phyloP scores from a whole-genome alignment of 1,139 yeast genomes.

The Scheffersomyces insectosa region DNA sequence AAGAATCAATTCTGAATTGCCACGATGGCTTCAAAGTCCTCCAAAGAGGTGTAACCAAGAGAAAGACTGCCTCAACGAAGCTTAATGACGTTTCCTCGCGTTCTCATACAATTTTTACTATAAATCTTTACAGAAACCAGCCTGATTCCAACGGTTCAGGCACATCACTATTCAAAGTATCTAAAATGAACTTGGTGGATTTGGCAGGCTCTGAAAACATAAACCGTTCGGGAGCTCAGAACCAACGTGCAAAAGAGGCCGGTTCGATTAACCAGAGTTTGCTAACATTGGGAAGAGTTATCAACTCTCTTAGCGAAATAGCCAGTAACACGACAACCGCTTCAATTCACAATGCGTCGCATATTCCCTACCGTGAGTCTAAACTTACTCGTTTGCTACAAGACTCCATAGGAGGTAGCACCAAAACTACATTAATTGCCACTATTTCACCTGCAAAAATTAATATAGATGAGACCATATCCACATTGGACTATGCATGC shows the following conservation, averaged over 20 bases:
- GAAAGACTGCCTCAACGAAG: constrained; percentile 70
- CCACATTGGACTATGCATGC: constrained; percentile 83
- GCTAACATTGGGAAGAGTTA: constrained; percentile 81
- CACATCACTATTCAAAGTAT: constrained; percentile 36
- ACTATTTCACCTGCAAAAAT: constrained; percentile 79
- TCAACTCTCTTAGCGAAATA: constrained; percentile 56
- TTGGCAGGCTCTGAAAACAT: constrained; percentile 89
- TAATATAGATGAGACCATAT: constrained; percentile 74
- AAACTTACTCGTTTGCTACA: constrained; percentile 76
- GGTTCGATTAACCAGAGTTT: constrained; percentile 86
- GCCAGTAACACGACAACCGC: constrained; percentile 18
- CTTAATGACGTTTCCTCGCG: constrained; percentile 70
- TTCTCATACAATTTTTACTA: constrained; percentile 72
- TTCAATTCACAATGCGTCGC: constrained; percentile 26
- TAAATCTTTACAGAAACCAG: constrained; percentile 53
- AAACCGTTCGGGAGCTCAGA: constrained; percentile 74
- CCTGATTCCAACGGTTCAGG: constrained; percentile 19
- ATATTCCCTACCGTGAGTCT: constrained; percentile 85
- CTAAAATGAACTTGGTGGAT: constrained; percentile 80
- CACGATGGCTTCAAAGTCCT: constrained; percentile 55
- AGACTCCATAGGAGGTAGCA: constrained; percentile 81
- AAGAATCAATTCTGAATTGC: constrained; percentile 53
- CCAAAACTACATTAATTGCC: constrained; percentile 78
- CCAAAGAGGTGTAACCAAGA: constrained; percentile 53
- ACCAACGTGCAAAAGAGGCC: constrained; percentile 82